phyloP scores from a whole-genome alignment of 1,284 basidiomycete genomes.

The Clitocybe nebularis region DNA sequence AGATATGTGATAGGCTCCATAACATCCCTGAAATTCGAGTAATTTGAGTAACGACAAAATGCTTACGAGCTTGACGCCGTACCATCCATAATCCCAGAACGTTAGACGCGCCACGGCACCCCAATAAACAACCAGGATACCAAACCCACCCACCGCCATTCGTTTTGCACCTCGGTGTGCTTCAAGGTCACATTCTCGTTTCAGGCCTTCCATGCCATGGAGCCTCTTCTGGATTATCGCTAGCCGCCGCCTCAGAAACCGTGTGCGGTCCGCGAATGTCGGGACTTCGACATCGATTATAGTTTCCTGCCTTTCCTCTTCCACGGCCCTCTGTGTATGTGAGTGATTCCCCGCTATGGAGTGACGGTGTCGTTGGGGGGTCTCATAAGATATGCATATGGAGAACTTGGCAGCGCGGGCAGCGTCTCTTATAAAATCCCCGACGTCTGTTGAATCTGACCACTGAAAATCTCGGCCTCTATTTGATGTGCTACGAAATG shows the following conservation, averaged over 20 bases:
- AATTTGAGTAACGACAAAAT: background rate
- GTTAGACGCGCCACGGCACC: slow-evolving; percentile 56
- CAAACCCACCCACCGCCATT: slow-evolving; percentile 57
- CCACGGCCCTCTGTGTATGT: slow-evolving; percentile 4
- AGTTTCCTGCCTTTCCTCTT: slow-evolving; percentile 2
- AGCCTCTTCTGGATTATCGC: slow-evolving; percentile 38
- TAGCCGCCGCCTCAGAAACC: slow-evolving; percentile 53
- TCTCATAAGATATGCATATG: slow-evolving; percentile 41
- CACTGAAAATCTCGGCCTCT: slow-evolving; percentile 43
- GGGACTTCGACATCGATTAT: slow-evolving; percentile 54
- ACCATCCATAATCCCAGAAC: slow-evolving; percentile 64
- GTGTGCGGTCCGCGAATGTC: slow-evolving; percentile 59
- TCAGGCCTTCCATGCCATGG: slow-evolving; percentile 48
- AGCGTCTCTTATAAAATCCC: slow-evolving; percentile 64
- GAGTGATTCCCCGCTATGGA: background rate
- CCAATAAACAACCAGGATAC: slow-evolving; percentile 61
- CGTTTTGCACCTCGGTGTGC: slow-evolving; percentile 53
- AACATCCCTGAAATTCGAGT: slow-evolving; percentile 43
- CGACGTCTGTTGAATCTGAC: slow-evolving; percentile 65
- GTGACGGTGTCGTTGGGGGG: background rate
- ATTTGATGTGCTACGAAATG: slow-evolving; percentile 42
- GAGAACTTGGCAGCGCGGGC: slow-evolving; percentile 53
- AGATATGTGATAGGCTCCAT: slow-evolving; percentile 71
- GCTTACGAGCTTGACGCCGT: slow-evolving; percentile 7
- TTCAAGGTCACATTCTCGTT: slow-evolving; percentile 49